phyloP scores from a whole-genome alignment of 768 basidiomycete species.

The Russula sp. region DNA sequence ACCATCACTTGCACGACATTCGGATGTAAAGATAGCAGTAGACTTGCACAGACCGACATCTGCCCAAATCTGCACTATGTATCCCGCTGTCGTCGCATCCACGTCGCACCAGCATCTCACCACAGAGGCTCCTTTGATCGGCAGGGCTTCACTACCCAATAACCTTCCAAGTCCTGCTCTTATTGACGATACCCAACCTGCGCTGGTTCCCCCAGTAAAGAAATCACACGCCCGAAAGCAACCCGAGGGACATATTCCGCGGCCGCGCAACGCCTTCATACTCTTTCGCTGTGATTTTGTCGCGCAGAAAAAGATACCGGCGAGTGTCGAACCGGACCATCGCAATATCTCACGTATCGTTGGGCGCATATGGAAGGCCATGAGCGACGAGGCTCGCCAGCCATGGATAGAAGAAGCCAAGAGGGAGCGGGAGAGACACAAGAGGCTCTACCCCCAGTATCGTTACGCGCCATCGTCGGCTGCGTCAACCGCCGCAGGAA shows the following conservation, averaged over 20 bases:
- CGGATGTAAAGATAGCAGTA: background rate
- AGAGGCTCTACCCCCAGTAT: slow-evolving; percentile 34
- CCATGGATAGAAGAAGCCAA: slow-evolving; percentile 51
- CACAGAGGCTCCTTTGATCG: background rate
- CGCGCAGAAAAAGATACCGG: slow-evolving; percentile 51
- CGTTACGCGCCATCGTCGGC: slow-evolving; percentile 19
- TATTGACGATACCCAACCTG: background rate
- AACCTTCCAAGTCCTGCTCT: background rate
- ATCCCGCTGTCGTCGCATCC: background rate
- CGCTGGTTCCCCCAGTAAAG: slow-evolving; percentile 21
- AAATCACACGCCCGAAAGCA: slow-evolving; percentile 48
- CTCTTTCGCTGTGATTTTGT: slow-evolving; percentile 73
- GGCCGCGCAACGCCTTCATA: slow-evolving; percentile 75
- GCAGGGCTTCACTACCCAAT: background rate
- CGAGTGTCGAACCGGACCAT: slow-evolving; percentile 54
- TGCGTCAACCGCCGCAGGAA: background rate
- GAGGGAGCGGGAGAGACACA: slow-evolving; percentile 42
- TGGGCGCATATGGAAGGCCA: slow-evolving; percentile 58
- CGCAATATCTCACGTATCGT: slow-evolving; percentile 64
- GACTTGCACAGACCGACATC: background rate
- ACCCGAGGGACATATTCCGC: slow-evolving; percentile 53
- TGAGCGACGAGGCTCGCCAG: slow-evolving; percentile 39
- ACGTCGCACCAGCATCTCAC: background rate
- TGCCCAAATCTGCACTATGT: background rate
- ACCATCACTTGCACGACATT: background rate